Conservation (phyloP, 2,329 filamentous ascomycete genomes). For the Trichoderma atroviride region DNA sequence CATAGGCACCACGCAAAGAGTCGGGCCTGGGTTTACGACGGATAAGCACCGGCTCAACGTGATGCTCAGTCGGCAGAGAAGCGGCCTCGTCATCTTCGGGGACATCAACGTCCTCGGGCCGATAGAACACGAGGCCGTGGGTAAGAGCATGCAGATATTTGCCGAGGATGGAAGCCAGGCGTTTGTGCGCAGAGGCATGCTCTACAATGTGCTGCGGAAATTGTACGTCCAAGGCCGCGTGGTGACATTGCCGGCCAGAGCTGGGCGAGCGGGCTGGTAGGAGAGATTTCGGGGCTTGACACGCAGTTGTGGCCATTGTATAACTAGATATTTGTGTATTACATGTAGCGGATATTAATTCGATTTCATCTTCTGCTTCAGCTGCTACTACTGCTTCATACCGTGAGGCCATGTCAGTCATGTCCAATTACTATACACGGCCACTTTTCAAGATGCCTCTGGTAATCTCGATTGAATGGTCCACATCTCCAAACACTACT, state of each 20-base stretch:
- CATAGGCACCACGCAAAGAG: constrained; percentile 25
- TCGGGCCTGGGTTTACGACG: constrained; percentile 29
- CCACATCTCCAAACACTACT: too few relatives aligned
- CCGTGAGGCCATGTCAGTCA: too few relatives aligned
- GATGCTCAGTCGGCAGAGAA: constrained; percentile 29
- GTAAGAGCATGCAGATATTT: not conserved
- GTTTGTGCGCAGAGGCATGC: not conserved
- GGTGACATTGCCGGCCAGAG: not conserved
- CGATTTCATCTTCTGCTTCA: too few relatives aligned
- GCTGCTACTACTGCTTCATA: too few relatives aligned
- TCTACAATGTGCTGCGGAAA: not conserved
- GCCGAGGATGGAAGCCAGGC: not conserved
- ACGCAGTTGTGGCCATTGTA: too few relatives aligned
- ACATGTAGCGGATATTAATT: too few relatives aligned
- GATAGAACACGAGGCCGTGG: not conserved
- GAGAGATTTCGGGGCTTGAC: too few relatives aligned
- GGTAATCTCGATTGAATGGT: too few relatives aligned
- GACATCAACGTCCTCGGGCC: constrained; percentile 27
- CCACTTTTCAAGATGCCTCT: too few relatives aligned
- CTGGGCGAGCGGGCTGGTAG: not conserved
- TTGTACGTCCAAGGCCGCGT: not conserved
- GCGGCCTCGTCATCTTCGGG: constrained; percentile 30
- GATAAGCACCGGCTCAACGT: constrained; percentile 29
- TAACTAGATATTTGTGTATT: too few relatives aligned
- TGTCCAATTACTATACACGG: too few relatives aligned